These are phyloP conservation scores for Amaranthus cruentus DNA, from an alignment of 148 eudicot species.

Conservation along the genomic window DNA sequence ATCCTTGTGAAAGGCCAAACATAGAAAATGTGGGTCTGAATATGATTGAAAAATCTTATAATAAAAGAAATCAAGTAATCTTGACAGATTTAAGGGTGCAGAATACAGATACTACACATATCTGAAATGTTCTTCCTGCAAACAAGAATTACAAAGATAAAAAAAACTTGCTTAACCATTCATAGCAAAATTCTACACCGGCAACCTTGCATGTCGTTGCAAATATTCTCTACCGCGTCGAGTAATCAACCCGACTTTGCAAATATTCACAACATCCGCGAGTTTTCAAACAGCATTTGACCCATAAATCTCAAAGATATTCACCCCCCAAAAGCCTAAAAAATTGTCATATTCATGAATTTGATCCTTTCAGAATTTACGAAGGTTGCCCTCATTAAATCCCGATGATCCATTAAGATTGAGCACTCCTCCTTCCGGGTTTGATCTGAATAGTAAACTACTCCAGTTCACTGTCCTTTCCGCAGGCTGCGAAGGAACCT, in stretches of 20 bases:
- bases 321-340: slow-evolving; percentile 4
- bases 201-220: no score
- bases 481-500: slow-evolving; percentile 42
- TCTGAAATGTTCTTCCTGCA: neutral
- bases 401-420: slow-evolving; percentile 48
- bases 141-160: neutral
- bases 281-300: no score
- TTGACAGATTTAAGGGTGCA: slow-evolving; percentile 9
- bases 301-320: neutral
- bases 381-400: slow-evolving; percentile 38
- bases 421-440: slow-evolving; percentile 30
- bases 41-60: neutral
- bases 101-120: no score
- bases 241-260: neutral
- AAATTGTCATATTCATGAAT: slow-evolving; percentile 8
- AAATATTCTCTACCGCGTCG: slow-evolving; percentile 13
- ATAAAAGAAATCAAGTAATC: slow-evolving; percentile 10
- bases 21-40: neutral
- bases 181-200: slow-evolving; percentile 31
- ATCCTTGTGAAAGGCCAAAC: no score
- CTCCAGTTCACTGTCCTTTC: slow-evolving; percentile 59
- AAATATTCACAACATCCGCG: no score
- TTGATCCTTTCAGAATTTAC: slow-evolving; percentile 31
- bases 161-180: slow-evolving; percentile 4
- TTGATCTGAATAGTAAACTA: slow-evolving; percentile 50